phyloP scores from a whole-genome alignment of 2,329 filamentous ascomycete genomes.

The Aureobasidium sp. region DNA sequence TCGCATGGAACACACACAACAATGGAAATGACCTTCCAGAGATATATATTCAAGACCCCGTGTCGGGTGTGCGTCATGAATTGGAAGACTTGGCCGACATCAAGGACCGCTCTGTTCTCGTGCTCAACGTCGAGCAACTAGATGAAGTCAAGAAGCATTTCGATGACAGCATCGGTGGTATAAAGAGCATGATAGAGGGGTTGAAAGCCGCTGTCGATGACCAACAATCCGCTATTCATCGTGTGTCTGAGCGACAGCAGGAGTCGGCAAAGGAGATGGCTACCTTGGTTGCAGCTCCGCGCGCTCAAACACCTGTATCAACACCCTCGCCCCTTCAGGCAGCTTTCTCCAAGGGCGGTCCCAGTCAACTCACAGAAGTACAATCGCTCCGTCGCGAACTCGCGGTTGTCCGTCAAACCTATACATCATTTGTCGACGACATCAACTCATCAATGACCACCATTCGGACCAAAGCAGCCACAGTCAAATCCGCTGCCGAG shows the following conservation, averaged over 20 bases:
- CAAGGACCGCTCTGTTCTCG: conserved; percentile 91
- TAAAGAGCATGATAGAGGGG: conserved; percentile 77
- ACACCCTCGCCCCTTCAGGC: conserved; percentile 24
- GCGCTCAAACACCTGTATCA: conserved; percentile 19
- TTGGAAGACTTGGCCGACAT: conserved; percentile 88
- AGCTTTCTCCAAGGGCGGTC: conserved; percentile 33
- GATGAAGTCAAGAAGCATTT: conserved; percentile 97
- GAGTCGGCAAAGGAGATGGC: conserved; percentile 85
- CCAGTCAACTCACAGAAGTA: conserved; percentile 66
- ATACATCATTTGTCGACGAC: conserved; percentile 82
- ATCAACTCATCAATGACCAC: conserved; percentile 80
- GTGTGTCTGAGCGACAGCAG: conserved; percentile 83
- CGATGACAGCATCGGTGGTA: conserved; percentile 76
- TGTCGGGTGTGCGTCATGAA: conserved; percentile 95
- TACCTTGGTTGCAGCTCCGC: conserved; percentile 46
- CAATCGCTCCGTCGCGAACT: conserved; percentile 80
- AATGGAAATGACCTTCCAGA: conserved; percentile 90
- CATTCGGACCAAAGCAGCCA: conserved; percentile 72
- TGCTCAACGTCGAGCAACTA: conserved; percentile 83
- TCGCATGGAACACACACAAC: conserved; percentile 95
- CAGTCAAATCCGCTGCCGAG: conserved; percentile 68
- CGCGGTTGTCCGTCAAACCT: conserved; percentile 86
- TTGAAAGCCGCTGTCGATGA: conserved; percentile 78
- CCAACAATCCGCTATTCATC: conserved; percentile 72
- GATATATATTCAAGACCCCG: conserved; percentile 93